Conservation (phyloP, 352 stramenopile species). For the Phytophthora multivora region DNA sequence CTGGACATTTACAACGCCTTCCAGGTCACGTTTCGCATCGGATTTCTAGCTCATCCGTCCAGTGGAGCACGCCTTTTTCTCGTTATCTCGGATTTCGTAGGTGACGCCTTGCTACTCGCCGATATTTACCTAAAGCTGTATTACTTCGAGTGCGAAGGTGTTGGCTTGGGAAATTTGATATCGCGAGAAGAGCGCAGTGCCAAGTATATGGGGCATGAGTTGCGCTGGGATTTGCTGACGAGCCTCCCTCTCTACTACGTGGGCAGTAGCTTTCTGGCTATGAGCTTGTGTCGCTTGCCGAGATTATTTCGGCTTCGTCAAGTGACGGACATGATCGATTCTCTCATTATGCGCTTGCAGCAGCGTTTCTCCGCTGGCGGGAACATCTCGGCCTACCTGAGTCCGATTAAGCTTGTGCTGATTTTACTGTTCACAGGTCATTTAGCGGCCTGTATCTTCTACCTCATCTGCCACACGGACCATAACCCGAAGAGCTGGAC, state of each 20-base stretch:
- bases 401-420: conserved; percentile 67
- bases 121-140: conserved; percentile 80
- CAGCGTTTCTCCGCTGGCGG: conserved; percentile 58
- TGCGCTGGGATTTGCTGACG: conserved; percentile 53
- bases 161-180: conserved; percentile 54
- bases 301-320: conserved; percentile 52
- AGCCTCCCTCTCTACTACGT: conserved; percentile 74
- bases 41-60: conserved; percentile 51
- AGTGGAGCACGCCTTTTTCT: conserved; percentile 24
- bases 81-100: conserved; percentile 44
- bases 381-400: conserved; percentile 69
- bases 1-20: conserved; percentile 75
- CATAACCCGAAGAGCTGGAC: conserved; percentile 71
- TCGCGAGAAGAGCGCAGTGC: conserved; percentile 48
- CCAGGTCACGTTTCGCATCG: conserved; percentile 73
- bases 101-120: conserved; percentile 42
- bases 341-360: conserved; percentile 71
- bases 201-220: conserved; percentile 43
- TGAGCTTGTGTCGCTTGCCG: conserved; percentile 64
- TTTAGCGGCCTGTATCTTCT: conserved; percentile 71
- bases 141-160: conserved; percentile 73
- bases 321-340: conserved; percentile 51
- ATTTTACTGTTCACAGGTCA: conserved; percentile 69
- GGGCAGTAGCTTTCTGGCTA: conserved; percentile 50
- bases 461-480: conserved; percentile 68